Conservation (phyloP, 164 flowering plant species). For the Saururus chinensis region DNA sequence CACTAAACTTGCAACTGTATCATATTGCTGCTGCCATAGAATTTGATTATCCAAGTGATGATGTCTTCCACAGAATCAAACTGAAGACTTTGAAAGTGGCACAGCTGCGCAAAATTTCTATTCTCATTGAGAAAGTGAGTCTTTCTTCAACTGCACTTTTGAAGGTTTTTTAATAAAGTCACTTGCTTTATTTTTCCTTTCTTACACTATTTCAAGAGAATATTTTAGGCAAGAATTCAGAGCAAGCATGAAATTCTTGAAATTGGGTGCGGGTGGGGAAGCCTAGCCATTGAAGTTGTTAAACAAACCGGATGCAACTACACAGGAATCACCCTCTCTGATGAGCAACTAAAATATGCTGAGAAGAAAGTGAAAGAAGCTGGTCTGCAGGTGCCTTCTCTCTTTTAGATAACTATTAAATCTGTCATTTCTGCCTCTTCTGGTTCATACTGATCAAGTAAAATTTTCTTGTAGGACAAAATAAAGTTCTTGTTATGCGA, state of each 20-base stretch:
- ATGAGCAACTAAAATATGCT: conserved; percentile 71
- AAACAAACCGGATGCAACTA: conserved; percentile 80
- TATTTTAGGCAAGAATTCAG: conserved; percentile 51
- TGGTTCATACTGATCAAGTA: not conserved
- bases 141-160: not conserved
- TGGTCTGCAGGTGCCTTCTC: conserved; percentile 55
- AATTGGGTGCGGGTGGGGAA: conserved; percentile 96
- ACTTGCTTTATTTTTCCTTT: too few species aligned
- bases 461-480: conserved; percentile 35
- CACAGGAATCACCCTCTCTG: conserved; percentile 87
- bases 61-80: conserved; percentile 28
- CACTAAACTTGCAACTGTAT: not conserved
- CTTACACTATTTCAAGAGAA: not conserved
- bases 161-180: not conserved
- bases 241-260: conserved; percentile 71
- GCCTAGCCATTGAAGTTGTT: conserved; percentile 81
- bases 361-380: conserved; percentile 67
- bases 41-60: not conserved
- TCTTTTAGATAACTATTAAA: not conserved
- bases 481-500: conserved; percentile 72
- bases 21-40: not conserved
- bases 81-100: conserved; percentile 75
- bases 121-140: conserved; percentile 68
- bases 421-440: not conserved
- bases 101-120: conserved; percentile 67